phyloP scores from a whole-genome alignment of 2,329 filamentous ascomycete genomes.

The Fusarium fracticaudum region DNA sequence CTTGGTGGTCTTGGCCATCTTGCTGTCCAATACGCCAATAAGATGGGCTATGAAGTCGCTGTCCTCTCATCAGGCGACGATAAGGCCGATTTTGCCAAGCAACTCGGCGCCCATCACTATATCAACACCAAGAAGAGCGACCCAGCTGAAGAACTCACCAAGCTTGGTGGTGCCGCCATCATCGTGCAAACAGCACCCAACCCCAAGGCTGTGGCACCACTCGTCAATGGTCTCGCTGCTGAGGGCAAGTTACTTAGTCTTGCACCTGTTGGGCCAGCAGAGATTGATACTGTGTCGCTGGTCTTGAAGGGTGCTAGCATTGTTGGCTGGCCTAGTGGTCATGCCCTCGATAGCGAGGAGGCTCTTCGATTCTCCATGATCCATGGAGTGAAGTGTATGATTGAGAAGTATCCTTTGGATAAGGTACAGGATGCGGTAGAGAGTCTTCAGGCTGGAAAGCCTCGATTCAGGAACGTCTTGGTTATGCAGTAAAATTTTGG shows the following conservation, averaged over 20 bases:
- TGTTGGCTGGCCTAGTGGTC: constrained; percentile 70
- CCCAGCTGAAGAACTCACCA: constrained; percentile 57
- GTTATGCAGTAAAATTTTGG: constrained; percentile 29
- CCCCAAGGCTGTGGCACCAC: constrained; percentile 60
- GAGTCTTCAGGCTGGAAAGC: constrained; percentile 52
- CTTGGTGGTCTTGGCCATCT: constrained; percentile 81
- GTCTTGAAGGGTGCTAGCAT: constrained; percentile 66
- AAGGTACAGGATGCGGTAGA: constrained; percentile 59
- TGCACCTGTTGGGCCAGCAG: constrained; percentile 58
- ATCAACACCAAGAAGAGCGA: constrained; percentile 63
- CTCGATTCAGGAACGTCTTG: constrained; percentile 58
- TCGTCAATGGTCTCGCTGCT: constrained; percentile 63
- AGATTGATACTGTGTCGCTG: constrained; percentile 54
- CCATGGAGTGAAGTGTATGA: constrained; percentile 71
- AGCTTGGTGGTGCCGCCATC: constrained; percentile 69
- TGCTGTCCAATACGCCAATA: constrained; percentile 77
- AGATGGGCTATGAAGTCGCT: constrained; percentile 79
- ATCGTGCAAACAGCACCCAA: constrained; percentile 73
- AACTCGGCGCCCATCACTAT: constrained; percentile 57
- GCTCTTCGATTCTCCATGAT: constrained; percentile 71
- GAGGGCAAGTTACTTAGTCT: constrained; percentile 70
- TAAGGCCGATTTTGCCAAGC: constrained; percentile 73
- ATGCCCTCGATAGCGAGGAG: constrained; percentile 71
- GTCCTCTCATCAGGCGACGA: constrained; percentile 72
- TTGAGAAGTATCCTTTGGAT: constrained; percentile 70